Conservation (phyloP, 768 basidiomycete genomes). For the Mycena leptocephala region DNA sequence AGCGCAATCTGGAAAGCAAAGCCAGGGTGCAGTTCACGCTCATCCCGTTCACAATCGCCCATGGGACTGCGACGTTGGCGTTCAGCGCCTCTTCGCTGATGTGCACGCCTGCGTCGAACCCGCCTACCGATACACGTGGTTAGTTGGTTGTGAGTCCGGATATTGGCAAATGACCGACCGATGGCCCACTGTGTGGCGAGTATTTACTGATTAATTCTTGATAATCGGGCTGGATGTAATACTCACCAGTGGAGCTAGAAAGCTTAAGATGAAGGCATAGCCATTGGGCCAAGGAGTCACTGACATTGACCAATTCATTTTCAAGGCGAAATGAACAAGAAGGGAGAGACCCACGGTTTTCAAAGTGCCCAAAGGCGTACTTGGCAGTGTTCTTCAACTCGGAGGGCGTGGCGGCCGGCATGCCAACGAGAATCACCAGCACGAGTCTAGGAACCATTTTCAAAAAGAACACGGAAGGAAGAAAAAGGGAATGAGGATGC, state of each 20-base stretch:
- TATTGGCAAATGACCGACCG: neutral
- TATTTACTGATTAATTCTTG: neutral
- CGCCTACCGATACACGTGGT: constrained; percentile 40
- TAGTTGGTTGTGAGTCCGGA: neutral
- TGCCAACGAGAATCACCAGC: neutral
- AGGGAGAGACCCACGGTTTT: neutral
- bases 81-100: constrained; percentile 60
- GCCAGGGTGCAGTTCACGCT: too few species aligned
- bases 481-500: neutral
- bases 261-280: constrained; percentile 66
- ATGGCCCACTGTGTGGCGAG: constrained; percentile 8
- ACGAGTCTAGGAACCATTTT: neutral
- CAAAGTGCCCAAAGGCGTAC: constrained; percentile 10
- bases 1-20: too few species aligned
- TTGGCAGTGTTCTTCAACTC: neutral
- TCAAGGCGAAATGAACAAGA: neutral
- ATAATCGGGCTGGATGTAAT: neutral
- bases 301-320: constrained; percentile 14
- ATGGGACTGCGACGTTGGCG: constrained; percentile 68
- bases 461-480: neutral
- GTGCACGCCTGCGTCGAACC: constrained; percentile 63
- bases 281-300: constrained; percentile 64
- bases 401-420: neutral
- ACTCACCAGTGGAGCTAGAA: constrained; percentile 68
- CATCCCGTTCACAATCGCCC: too few species aligned